Evolutionary conservation across 441 rosid genomes (phyloP).

Genomic region (Gossypium schwendimanii): DNA sequence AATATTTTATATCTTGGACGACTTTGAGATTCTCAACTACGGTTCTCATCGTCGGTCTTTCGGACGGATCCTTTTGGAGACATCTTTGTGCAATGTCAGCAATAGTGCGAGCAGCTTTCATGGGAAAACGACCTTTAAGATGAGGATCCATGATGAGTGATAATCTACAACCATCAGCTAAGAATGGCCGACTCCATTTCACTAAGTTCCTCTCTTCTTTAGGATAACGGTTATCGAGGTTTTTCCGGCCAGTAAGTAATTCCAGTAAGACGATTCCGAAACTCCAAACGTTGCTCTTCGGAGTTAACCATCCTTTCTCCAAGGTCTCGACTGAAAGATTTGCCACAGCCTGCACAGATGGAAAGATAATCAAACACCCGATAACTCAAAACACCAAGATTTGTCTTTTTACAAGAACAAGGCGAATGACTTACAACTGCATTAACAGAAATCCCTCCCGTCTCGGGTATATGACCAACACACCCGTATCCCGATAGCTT

Average conservation of each 20-base stretch:
- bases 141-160: conserved; percentile 91
- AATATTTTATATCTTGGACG: conserved; percentile 77
- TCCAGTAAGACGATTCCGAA: conserved; percentile 88
- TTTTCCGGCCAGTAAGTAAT: conserved; percentile 76
- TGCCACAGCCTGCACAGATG: conserved; percentile 50
- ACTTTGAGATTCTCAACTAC: conserved; percentile 62
- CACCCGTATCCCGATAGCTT: conserved; percentile 96
- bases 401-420: background rate
- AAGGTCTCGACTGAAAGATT: conserved; percentile 84
- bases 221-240: conserved; percentile 67
- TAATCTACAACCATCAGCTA: conserved; percentile 74
- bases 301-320: conserved; percentile 83
- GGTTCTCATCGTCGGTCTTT: conserved; percentile 89
- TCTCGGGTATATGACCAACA: conserved; percentile 65
- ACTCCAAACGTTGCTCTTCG: conserved; percentile 98
- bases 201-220: conserved; percentile 87
- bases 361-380: background rate
- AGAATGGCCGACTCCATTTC: conserved; percentile 85
- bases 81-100: conserved; percentile 83
- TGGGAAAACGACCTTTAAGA: conserved; percentile 80
- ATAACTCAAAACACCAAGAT: background rate
- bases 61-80: conserved; percentile 82
- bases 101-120: conserved; percentile 72
- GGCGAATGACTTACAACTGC: conserved; percentile 37
- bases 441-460: conserved; percentile 48